Base-by-base conservation (phyloP, 1,284 basidiomycete genomes). In the Puccinia sorghi region DNA sequence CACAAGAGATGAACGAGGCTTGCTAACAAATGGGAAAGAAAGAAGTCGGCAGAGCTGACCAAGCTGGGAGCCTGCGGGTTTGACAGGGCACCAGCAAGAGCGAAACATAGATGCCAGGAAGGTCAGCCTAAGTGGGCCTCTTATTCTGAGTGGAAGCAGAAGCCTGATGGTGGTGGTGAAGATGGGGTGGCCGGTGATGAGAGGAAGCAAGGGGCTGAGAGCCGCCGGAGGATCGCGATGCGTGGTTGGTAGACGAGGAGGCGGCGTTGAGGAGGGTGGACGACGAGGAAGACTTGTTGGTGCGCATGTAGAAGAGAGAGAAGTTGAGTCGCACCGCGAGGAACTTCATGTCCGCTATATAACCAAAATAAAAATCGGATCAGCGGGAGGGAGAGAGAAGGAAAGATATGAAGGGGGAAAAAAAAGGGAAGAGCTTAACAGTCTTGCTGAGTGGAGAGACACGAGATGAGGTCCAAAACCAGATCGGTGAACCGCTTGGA, bases 271-370 rank as follows among this genome's bases (percentile, higher is more conserved):
- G 56, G 56, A 7, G n/a, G 27, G 56, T 59, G 27, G 27, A 22
- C 27, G n/a, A 59, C 13, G 54, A 8, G 27, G 56, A 59, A 12
- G 25, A 6, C 41, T 67, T 52, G 22, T 46, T 56, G 48, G 63
- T 41, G 37, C 74, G 64, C 50, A 77, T 54, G 15, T 77, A 77
- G 41, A 69, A 77, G 11, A 77, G 56, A 5, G 74, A 77, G 41
- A 77, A 77, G 54, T 77, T 77, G 12, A 77, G 56, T 48, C 74
- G 32, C 41, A 77, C 74, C 9, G 74, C 61, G 11, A 77, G 39
- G 52, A 77, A 77, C n/a, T 66, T 77, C 52, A 77, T 41, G 57
- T 77, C 74, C 8, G 74, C 74, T 77, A 32, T 22, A n/a, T 0
- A 25, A 72, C 11, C 15, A 13, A 12, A 71, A n/a, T 9, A 25